Evolutionary conservation across 495 filamentous ascomycete genomes (phyloP).

Genomic region (Sporormia fimetaria): DNA sequence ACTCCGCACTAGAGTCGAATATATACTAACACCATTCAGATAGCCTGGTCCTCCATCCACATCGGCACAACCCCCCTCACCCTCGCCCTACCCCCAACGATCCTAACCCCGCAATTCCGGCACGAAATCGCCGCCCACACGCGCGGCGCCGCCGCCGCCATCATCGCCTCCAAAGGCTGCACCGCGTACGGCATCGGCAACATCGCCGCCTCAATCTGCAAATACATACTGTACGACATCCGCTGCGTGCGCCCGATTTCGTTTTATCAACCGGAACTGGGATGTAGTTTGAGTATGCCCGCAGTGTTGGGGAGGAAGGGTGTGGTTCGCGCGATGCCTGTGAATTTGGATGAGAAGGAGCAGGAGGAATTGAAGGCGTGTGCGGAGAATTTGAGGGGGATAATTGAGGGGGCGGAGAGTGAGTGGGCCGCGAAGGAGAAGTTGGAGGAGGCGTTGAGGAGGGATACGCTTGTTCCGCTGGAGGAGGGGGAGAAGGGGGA

Average conservation of each 20-base stretch:
- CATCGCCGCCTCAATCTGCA: conserved; percentile 32
- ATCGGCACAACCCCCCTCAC: conserved; percentile 29
- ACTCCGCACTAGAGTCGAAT: neutral
- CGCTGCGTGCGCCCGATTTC: conserved; percentile 30
- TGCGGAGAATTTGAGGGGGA: conserved; percentile 24
- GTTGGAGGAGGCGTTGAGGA: conserved; percentile 11
- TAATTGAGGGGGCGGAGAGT: conserved; percentile 24
- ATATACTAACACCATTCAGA: conserved; percentile 1
- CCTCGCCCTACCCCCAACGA: conserved; percentile 22
- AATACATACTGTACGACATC: conserved; percentile 31
- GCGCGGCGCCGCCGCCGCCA: conserved; percentile 27
- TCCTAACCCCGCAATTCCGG: conserved; percentile 1
- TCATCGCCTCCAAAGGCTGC: conserved; percentile 34
- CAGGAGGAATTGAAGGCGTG: conserved; percentile 23
- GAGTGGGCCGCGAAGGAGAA: conserved; percentile 8
- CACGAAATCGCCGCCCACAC: conserved; percentile 28
- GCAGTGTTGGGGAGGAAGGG: conserved; percentile 32
- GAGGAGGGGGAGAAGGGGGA: conserved; percentile 3
- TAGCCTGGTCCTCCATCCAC: conserved; percentile 34
- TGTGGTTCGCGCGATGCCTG: conserved; percentile 23
- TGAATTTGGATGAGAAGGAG: conserved; percentile 28
- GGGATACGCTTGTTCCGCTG: too few species aligned
- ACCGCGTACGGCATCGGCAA: conserved; percentile 36
- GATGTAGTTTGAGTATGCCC: conserved; percentile 33
- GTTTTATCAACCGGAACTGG: conserved; percentile 31